Percentiles rank a stretch among this genome's conserved stretches.
phyloP scores from a whole-genome alignment of 768 basidiomycete species.

The Amanita subjunquillea region DNA sequence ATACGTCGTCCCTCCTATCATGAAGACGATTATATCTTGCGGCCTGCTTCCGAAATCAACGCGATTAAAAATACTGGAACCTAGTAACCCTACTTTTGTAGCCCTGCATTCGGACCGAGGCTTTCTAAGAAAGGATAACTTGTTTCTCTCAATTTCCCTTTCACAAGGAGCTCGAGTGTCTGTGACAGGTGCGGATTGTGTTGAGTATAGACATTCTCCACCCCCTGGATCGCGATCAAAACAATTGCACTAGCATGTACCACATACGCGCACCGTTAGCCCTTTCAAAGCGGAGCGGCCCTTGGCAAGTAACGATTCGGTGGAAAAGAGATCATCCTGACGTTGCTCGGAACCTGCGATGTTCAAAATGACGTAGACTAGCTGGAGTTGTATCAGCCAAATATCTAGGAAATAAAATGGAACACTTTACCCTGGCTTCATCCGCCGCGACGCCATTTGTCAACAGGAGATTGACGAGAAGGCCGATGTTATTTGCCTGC shows the following conservation, averaged over 20 bases:
- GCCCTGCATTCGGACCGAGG: conserved; percentile 50
- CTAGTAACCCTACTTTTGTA: conserved; percentile 48
- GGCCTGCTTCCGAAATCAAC: conserved; percentile 40
- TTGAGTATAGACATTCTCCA: conserved; percentile 98
- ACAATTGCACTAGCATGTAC: not conserved
- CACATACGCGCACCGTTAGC: conserved; percentile 51
- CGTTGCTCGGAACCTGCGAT: conserved; percentile 92
- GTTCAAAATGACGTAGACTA: conserved; percentile 89
- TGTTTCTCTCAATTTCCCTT: conserved; percentile 75
- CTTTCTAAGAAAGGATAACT: conserved; percentile 83
- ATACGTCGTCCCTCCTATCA: conserved; percentile 94
- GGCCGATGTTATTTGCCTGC: conserved; percentile 70
- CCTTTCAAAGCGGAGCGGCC: conserved; percentile 94
- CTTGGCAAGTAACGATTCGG: conserved; percentile 87
- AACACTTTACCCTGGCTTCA: conserved; percentile 43
- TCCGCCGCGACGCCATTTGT: conserved; percentile 69
- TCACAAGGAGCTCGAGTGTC: conserved; percentile 83
- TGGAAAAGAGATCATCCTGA: conserved; percentile 95
- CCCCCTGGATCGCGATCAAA: conserved; percentile 52
- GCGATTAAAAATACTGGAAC: not conserved
- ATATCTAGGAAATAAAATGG: conserved; percentile 6
- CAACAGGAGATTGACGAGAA: conserved; percentile 63
- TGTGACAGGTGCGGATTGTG: conserved; percentile 90
- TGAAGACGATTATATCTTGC: conserved; percentile 94
- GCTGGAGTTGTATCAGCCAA: conserved; percentile 29